Evolutionary conservation across 345 rosid species (phyloP).

Genomic region (Euphorbia tirucalli): DNA sequence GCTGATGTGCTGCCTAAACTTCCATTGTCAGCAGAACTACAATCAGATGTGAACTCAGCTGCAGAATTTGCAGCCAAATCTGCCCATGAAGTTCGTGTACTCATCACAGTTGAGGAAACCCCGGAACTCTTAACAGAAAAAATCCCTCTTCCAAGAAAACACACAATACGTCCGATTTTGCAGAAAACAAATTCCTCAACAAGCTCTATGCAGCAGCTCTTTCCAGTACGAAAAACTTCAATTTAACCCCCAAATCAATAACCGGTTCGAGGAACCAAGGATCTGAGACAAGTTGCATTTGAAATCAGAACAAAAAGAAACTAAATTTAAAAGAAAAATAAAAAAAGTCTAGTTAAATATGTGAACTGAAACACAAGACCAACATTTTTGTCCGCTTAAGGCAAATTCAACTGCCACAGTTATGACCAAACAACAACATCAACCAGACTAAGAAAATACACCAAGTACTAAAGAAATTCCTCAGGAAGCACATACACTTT

Average conservation of each 20-base stretch:
- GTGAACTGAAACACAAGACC: too few species aligned
- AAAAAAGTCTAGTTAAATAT: too few species aligned
- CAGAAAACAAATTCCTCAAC: constrained; percentile 10
- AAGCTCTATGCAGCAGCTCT: neutral
- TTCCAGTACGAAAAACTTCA: constrained; percentile 1
- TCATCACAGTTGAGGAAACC: constrained; percentile 39
- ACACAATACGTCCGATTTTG: constrained; percentile 9
- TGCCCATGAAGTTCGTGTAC: constrained; percentile 84
- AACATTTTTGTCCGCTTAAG: neutral
- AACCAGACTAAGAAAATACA: neutral
- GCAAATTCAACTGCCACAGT: constrained; percentile 1
- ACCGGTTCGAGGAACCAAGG: constrained; percentile 19
- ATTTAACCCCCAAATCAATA: constrained; percentile 7
- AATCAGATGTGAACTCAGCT: constrained; percentile 41
- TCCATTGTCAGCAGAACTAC: constrained; percentile 43
- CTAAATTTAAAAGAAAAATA: too few species aligned
- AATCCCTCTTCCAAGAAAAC: neutral
- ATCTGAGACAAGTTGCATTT: too few species aligned
- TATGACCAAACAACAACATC: neutral
- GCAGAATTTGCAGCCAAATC: constrained; percentile 81
- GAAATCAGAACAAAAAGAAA: too few species aligned
- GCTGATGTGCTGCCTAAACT: constrained; percentile 33
- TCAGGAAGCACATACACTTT: neutral
- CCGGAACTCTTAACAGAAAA: constrained; percentile 5
- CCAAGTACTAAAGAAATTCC: neutral